Base-by-base conservation (phyloP, 2,329 filamentous ascomycete genomes). In the Mycogone perniciosa region DNA sequence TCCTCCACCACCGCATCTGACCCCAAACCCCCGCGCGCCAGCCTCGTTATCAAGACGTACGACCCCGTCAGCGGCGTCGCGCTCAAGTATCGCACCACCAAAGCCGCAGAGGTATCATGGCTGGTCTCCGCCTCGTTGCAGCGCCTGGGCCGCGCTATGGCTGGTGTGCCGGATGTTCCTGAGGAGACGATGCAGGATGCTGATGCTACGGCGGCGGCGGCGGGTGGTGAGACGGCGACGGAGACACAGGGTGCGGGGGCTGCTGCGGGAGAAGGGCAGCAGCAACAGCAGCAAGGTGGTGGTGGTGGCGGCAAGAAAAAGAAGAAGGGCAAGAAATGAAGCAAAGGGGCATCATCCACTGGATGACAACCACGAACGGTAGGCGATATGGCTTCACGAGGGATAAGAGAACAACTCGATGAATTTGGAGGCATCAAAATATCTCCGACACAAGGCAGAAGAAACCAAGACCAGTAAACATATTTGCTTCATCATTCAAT, bases 21-120 rank as follows among this genome's bases (percentile, higher is more conserved):
- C 43, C 50, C 70, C 4, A 76, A 77, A 50, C 72, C 80, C 2
- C 75, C 84, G 4, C 78, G 79, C 57, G 90, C 86, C 57, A 81
- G 77, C 50, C 84, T 99, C 46, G 85, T 84, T 4, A 73, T 99
- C 54, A 97, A 95, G 74, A 93, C 93, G 4, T 97, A 84, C 72
- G 89, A 96, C 67, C 87, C 93, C 1, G 74, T 74, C 39, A 86
- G 84, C 49, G 93, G 93, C 62, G 84, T 85, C 52, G 85, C 85
- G 54, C 78, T 99, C 56, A 95, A 96, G 72, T 97, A 96, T 76
- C 80, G 82, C 65, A 99, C 93, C 34, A 86, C 85, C 65, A 95
- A 96, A 71, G 89, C 87, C 20, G 88, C 89, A 20, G 92, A 97
- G 71, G 90, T 99, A 7, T 85, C 86, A 27, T 77, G 93, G 30